Evolutionary conservation across 805 yeast genomes (phyloP).

Genomic region (Lipomyces sp.): DNA sequence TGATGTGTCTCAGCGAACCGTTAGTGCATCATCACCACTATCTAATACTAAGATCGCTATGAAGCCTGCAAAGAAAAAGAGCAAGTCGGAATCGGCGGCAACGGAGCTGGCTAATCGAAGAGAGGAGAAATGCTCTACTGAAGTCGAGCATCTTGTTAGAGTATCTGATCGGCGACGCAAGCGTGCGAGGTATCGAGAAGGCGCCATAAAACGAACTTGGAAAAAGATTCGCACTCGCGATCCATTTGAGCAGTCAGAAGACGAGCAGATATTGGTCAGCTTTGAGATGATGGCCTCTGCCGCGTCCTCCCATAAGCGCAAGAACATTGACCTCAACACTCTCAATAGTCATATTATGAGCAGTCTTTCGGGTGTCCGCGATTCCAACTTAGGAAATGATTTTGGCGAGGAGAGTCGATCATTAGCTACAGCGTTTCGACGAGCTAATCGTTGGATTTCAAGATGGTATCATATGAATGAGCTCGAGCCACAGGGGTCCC

Average conservation of each 20-base stretch:
- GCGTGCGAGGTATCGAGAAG: constrained; percentile 36
- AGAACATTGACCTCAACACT: constrained; percentile 28
- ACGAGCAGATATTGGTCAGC: constrained; percentile 38
- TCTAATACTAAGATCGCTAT: constrained; percentile 4
- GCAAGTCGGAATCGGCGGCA: constrained; percentile 27
- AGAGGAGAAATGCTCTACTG: constrained; percentile 33
- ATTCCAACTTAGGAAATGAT: constrained; percentile 35
- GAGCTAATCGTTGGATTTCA: constrained; percentile 41
- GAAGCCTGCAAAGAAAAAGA: constrained; percentile 17
- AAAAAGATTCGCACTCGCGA: constrained; percentile 42
- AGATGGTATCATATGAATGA: constrained; percentile 37
- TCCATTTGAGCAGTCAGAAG: constrained; percentile 46
- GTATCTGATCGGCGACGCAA: constrained; percentile 38
- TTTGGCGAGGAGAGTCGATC: constrained; percentile 42
- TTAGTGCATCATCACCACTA: neutral
- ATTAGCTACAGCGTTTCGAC: constrained; percentile 38
- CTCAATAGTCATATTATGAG: constrained; percentile 30
- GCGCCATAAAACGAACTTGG: constrained; percentile 44
- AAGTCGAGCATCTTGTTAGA: constrained; percentile 38
- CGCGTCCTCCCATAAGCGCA: constrained; percentile 33
- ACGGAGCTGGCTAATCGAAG: constrained; percentile 23
- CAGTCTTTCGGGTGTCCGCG: constrained; percentile 25
- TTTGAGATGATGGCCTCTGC: constrained; percentile 39
- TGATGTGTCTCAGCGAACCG: neutral
- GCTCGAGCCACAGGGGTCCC: neutral